Conservation (phyloP, 495 filamentous ascomycete genomes). For the Pyrenopolyporus hunteri region DNA sequence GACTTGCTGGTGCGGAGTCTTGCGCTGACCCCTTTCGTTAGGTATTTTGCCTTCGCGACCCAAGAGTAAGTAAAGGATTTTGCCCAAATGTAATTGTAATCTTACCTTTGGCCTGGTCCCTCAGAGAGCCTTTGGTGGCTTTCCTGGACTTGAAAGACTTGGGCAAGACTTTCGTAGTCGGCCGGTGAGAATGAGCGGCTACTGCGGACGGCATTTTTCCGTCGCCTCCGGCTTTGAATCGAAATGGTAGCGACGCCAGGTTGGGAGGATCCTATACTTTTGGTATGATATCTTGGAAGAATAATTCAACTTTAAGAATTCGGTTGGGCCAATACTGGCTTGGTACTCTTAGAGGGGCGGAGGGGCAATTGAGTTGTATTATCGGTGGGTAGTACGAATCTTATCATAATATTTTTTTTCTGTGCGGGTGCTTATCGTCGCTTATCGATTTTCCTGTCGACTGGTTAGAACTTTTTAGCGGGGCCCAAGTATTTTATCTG, state of each 20-base stretch:
- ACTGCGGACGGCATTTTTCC: constrained; percentile 66
- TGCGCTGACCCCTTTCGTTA: constrained; percentile 67
- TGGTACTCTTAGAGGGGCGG: constrained; percentile 26
- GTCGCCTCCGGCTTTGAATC: constrained; percentile 83
- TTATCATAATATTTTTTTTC: constrained; percentile 33
- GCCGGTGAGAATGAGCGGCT: constrained; percentile 80
- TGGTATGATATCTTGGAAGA: background rate
- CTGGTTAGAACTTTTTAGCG: constrained; percentile 40
- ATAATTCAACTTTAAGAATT: background rate
- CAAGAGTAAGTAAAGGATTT: constrained; percentile 17
- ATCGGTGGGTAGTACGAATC: constrained; percentile 3
- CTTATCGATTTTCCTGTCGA: constrained; percentile 13
- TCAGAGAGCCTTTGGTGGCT: constrained; percentile 83
- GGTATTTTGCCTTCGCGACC: constrained; percentile 47
- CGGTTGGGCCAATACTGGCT: background rate
- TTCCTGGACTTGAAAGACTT: constrained; percentile 92
- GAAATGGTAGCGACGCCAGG: constrained; percentile 77
- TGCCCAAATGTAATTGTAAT: background rate
- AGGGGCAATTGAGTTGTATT: constrained; percentile 24
- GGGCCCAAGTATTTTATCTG: constrained; percentile 20
- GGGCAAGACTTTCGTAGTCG: constrained; percentile 82
- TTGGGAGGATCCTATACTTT: constrained; percentile 30
- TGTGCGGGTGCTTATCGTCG: constrained; percentile 24
- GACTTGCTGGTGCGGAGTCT: constrained; percentile 91
- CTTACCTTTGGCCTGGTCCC: constrained; percentile 81